Conservation (phyloP, 257 asterid genomes). For the Datura wrightii region DNA sequence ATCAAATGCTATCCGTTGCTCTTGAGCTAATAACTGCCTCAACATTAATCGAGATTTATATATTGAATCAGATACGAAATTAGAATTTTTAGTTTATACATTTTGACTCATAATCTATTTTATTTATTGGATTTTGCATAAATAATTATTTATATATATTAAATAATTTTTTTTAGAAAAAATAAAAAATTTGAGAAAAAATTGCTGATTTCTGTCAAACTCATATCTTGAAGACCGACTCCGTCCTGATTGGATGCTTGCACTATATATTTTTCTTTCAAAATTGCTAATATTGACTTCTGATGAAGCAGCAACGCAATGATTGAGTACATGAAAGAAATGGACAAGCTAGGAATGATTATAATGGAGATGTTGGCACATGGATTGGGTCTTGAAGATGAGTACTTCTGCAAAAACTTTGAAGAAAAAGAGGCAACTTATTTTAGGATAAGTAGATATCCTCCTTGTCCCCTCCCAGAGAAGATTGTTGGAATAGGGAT, state of each 20-base stretch:
- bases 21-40: background rate
- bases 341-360: constrained; percentile 39
- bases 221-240: background rate
- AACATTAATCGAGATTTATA: background rate
- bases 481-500: constrained; percentile 40
- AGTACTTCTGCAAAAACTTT: constrained; percentile 29
- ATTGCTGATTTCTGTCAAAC: background rate
- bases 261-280: background rate
- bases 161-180: too few relatives aligned
- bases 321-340: constrained; percentile 42
- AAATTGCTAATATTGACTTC: background rate
- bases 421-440: constrained; percentile 31
- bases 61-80: too few relatives aligned
- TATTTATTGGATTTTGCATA: too few relatives aligned
- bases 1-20: background rate
- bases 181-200: background rate
- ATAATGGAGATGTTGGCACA: constrained; percentile 40
- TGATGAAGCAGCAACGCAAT: constrained; percentile 34
- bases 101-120: too few relatives aligned
- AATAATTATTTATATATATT: too few relatives aligned
- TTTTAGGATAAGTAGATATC: constrained; percentile 37
- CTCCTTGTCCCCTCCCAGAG: constrained; percentile 41
- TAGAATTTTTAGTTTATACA: too few relatives aligned
- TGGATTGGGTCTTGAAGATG: constrained; percentile 38
- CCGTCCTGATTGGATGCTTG: background rate